phyloP scores from a whole-genome alignment of 2,329 filamentous ascomycete genomes.

The Aspergillus fumigatiaffinis region DNA sequence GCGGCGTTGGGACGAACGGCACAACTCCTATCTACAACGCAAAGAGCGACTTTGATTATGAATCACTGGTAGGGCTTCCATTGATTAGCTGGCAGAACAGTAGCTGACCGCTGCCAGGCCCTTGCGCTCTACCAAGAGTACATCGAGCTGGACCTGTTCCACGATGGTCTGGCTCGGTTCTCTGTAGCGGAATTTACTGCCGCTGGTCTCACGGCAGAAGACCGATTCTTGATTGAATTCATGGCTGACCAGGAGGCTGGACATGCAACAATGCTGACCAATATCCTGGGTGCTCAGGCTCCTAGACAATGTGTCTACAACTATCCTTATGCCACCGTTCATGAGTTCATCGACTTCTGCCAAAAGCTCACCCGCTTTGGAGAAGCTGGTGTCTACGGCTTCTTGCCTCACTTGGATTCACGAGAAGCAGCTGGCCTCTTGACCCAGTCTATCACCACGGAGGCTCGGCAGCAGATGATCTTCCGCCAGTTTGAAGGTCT shows the following conservation, averaged over 20 bases:
- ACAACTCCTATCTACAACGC: conserved; percentile 70
- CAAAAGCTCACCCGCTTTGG: conserved; percentile 81
- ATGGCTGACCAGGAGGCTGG: conserved; percentile 76
- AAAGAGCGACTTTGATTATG: conserved; percentile 77
- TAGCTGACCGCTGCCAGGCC: conserved; percentile 33
- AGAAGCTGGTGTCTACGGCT: conserved; percentile 76
- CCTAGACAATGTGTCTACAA: conserved; percentile 76
- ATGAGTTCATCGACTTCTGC: conserved; percentile 77
- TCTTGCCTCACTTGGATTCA: conserved; percentile 72
- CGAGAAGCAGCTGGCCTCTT: conserved; percentile 70
- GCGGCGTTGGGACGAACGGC: conserved; percentile 76
- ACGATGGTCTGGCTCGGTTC: conserved; percentile 68
- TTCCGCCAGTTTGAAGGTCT: conserved; percentile 79
- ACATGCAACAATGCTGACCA: conserved; percentile 71
- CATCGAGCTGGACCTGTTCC: conserved; percentile 81
- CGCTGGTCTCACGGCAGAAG: conserved; percentile 64
- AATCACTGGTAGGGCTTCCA: conserved; percentile 55
- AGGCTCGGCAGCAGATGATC: conserved; percentile 77
- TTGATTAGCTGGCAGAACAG: background rate
- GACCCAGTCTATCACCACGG: conserved; percentile 70
- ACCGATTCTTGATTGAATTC: conserved; percentile 67
- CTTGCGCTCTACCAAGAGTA: conserved; percentile 77
- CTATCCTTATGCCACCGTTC: conserved; percentile 71
- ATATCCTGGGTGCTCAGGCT: conserved; percentile 69
- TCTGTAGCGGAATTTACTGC: conserved; percentile 64